Percentiles rank a stretch among this genome's conserved stretches.
These are phyloP conservation scores for Petasospora fabianii DNA, from an alignment of 1,139 yeast genomes.

Conservation along the genomic window DNA sequence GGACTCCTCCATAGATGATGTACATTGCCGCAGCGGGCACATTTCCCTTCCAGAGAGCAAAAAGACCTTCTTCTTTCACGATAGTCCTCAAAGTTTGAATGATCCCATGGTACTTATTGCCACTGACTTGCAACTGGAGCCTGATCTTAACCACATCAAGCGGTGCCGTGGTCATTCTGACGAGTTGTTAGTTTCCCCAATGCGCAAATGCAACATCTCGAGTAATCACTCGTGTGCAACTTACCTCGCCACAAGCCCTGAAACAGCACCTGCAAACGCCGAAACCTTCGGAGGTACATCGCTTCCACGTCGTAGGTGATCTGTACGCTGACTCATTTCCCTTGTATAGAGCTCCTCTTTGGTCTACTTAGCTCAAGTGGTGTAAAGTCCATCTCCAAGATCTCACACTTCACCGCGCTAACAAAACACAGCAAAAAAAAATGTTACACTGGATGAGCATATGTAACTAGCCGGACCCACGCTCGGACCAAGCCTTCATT, in stretches of 20 bases:
- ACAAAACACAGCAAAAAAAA: no score
- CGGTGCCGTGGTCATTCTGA: constrained; percentile 76
- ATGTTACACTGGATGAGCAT: no score
- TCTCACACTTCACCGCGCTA: no score
- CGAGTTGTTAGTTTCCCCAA: constrained; percentile 2
- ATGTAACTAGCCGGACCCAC: no score
- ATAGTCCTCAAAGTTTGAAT: constrained; percentile 36
- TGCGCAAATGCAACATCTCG: no score
- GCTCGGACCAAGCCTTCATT: no score
- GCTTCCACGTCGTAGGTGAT: constrained; percentile 52
- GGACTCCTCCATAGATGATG: constrained; percentile 78
- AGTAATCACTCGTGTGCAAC: no score
- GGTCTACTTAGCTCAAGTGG: no score
- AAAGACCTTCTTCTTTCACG: constrained; percentile 48
- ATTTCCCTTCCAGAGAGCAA: constrained; percentile 90
- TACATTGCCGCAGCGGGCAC: constrained; percentile 88
- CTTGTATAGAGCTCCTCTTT: background rate
- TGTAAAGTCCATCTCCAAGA: no score
- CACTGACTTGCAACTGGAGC: constrained; percentile 53
- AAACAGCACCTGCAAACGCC: constrained; percentile 62
- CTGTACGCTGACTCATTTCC: constrained; percentile 26
- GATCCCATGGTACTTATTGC: constrained; percentile 33
- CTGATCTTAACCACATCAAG: constrained; percentile 86
- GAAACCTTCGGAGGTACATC: constrained; percentile 43
- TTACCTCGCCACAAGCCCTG: constrained; percentile 63